These are phyloP conservation scores for Moesziomyces sp. DNA, from an alignment of 1,284 basidiomycete genomes.

Conservation along the genomic window DNA sequence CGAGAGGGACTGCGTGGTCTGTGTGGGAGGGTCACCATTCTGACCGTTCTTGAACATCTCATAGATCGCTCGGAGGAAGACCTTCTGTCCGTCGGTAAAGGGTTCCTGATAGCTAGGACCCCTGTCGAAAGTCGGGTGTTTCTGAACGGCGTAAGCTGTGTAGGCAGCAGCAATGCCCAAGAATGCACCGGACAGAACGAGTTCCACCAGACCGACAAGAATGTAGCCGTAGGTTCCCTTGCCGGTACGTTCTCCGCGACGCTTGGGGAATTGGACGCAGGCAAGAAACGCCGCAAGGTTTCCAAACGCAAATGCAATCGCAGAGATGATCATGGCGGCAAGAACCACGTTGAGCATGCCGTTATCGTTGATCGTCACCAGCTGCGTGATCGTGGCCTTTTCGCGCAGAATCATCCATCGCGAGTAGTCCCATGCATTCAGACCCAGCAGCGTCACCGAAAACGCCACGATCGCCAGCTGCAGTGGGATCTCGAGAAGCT, in stretches of 20 bases:
- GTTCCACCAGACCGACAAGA: constrained; percentile 44
- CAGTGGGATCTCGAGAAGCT: constrained; percentile 54
- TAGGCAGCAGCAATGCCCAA: constrained; percentile 46
- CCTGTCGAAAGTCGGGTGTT: constrained; percentile 24
- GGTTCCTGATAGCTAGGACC: constrained; percentile 46
- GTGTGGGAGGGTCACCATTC: constrained; percentile 23
- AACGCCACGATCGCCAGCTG: constrained; percentile 52
- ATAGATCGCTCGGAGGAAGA: constrained; percentile 41
- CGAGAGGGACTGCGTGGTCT: constrained; percentile 18
- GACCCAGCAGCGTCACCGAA: constrained; percentile 48
- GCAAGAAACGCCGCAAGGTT: constrained; percentile 45
- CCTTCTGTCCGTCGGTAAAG: constrained; percentile 30
- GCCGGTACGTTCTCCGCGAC: constrained; percentile 53
- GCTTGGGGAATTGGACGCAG: constrained; percentile 51
- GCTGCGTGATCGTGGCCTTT: constrained; percentile 29
- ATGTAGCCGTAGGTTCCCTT: constrained; percentile 56
- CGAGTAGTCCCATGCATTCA: constrained; percentile 44
- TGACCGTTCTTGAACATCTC: constrained; percentile 29
- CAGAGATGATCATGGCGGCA: constrained; percentile 41
- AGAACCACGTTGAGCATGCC: constrained; percentile 50
- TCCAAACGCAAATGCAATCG: constrained; percentile 46
- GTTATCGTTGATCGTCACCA: constrained; percentile 47
- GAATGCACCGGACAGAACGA: constrained; percentile 45
- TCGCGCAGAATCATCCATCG: constrained; percentile 33
- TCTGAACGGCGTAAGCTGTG: constrained; percentile 48